Percentiles rank a stretch among this genome's conserved stretches.
Evolutionary conservation across 2,329 filamentous ascomycete genomes (phyloP).

Genomic region (Scolecobasidium constrictum): DNA sequence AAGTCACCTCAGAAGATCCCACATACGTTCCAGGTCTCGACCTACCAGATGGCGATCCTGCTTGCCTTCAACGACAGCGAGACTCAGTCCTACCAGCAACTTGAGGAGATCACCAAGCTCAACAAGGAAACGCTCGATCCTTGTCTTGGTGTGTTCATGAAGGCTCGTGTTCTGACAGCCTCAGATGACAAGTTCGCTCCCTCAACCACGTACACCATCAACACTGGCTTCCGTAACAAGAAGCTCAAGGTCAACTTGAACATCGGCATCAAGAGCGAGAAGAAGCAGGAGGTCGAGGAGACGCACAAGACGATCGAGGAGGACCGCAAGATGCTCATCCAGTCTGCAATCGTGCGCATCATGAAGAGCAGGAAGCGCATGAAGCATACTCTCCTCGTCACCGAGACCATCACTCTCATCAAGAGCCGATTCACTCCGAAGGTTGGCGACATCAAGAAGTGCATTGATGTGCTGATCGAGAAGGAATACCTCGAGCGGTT

Average conservation of each 20-base stretch:
- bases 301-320: slow-evolving; percentile 99
- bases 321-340: slow-evolving; percentile 83
- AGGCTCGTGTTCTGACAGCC: slow-evolving; percentile 78
- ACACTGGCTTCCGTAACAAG: slow-evolving; percentile 96
- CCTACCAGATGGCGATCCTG: slow-evolving; percentile 95
- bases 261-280: slow-evolving; percentile 85
- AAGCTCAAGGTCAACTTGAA: slow-evolving; percentile 97
- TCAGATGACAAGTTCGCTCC: slow-evolving; percentile 63
- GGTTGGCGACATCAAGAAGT: slow-evolving; percentile 96
- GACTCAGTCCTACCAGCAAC: slow-evolving; percentile 76
- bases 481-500: slow-evolving; percentile 97
- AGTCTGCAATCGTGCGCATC: slow-evolving; percentile 98
- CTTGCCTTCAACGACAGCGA: slow-evolving; percentile 91
- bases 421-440: slow-evolving; percentile 87
- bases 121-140: slow-evolving; percentile 77
- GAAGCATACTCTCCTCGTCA: slow-evolving; percentile 91
- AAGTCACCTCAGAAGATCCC: slow-evolving; percentile 66
- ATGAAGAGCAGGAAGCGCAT: slow-evolving; percentile 99
- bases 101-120: slow-evolving; percentile 69
- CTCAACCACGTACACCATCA: slow-evolving; percentile 72
- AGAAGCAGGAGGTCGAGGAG: slow-evolving; percentile 91
- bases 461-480: slow-evolving; percentile 95
- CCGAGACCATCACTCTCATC: slow-evolving; percentile 93
- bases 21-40: slow-evolving; percentile 94
- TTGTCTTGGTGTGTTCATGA: slow-evolving; percentile 74